Base-by-base conservation (phyloP, 1,284 basidiomycete genomes). In the Fomitopsis schrenkii region DNA sequence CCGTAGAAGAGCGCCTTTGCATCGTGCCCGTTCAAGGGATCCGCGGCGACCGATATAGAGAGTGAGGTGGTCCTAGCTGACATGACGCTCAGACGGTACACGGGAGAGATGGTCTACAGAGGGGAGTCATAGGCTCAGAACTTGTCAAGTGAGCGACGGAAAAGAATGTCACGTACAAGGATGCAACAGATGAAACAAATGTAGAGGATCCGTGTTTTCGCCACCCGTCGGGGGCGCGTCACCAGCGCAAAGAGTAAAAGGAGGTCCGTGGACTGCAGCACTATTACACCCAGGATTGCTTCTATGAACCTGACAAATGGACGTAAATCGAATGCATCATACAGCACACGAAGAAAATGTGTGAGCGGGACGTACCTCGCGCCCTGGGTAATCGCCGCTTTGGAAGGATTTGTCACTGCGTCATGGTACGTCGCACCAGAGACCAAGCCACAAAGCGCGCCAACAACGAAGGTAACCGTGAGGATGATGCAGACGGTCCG, bases 1-100 rank as follows among this genome's bases (percentile, higher is more conserved):
- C 79, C 61, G 65, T 81, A 82, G 67, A 82, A 82, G 0, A 67
- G 60, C 7, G 71, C 71, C 66, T 82, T 81, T 17, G 72, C 72
- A 10, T 54, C 58, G 3, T 68, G 48, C 15, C 69, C 71, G 67
- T 79, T 77, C 15, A 76, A 71, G 0, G 76, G 71, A 22, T 72
- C 77, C 17, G 74, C 72, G 0, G 61, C 74, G 7, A 38, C 67
- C 7, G 74, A 75, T 33, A 3, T 10, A 1, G 61, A 59, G 7
- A 79, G 66, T 0, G 78, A 74, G 7, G 70, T 70, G 1, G 75
- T 76, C 40, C 58, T 67, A 59, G 72, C 61, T 44, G 70, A 64
- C 74, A 81, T 76, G 15, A 79, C 71, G 5, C 66, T 61, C 22
- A 81, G 68, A 19, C 78, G 77, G 68, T 80, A 82, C 36, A 77